Conservation (phyloP, 768 basidiomycete species). For the Pulveroboletus frians region DNA sequence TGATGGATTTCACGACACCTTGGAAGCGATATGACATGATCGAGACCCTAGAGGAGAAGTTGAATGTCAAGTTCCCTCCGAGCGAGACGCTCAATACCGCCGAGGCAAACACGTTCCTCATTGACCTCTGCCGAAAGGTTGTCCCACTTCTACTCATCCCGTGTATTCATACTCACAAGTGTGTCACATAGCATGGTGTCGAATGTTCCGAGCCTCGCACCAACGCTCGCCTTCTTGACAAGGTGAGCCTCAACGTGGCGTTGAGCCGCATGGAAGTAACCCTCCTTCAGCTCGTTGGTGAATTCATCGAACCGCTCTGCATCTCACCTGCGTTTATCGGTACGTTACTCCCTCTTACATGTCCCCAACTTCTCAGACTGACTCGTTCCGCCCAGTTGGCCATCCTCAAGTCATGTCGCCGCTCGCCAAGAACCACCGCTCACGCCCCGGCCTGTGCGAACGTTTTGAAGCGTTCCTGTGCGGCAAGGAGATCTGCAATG, state of each 20-base stretch:
- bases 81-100: slow-evolving; percentile 85
- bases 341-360: slow-evolving; percentile 24
- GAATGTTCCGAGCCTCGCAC: slow-evolving; percentile 96
- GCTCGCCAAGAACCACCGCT: slow-evolving; percentile 96
- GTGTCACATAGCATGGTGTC: slow-evolving; percentile 70
- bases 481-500: slow-evolving; percentile 97
- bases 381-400: slow-evolving; percentile 52
- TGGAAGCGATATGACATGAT: slow-evolving; percentile 99
- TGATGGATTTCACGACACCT: slow-evolving; percentile 84
- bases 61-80: slow-evolving; percentile 86
- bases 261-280: neutral
- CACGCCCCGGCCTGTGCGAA: slow-evolving; percentile 94
- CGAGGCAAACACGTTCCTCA: slow-evolving; percentile 84
- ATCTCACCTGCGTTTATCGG: slow-evolving; percentile 95
- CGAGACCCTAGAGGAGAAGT: slow-evolving; percentile 89
- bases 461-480: slow-evolving; percentile 99
- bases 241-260: slow-evolving; percentile 41
- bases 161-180: neutral
- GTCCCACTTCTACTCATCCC: neutral
- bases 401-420: slow-evolving; percentile 99
- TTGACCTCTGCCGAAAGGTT: slow-evolving; percentile 82
- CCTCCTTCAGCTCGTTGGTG: slow-evolving; percentile 76
- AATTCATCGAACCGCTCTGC: slow-evolving; percentile 96
- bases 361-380: neutral
- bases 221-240: slow-evolving; percentile 91